A percentile compares a stretch with the other conserved stretches of the same genome.
Evolutionary conservation across 1,139 yeast genomes (phyloP).

Genomic region (Zygotorulaspora mrakii): DNA sequence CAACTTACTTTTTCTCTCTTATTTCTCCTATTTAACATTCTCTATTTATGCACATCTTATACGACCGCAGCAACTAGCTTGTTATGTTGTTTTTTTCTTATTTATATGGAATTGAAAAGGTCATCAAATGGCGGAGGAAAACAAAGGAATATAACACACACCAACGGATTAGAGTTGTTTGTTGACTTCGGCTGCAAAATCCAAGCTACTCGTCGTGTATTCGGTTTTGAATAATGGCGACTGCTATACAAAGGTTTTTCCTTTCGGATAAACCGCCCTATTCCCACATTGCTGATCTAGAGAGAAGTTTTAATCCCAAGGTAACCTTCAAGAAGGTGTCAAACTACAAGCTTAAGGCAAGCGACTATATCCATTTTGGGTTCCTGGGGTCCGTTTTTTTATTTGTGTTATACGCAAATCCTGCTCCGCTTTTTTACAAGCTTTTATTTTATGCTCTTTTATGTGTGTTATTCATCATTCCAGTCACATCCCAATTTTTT

Average conservation of each 20-base stretch:
- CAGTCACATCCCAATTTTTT: conserved; percentile 82
- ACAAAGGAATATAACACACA: too few relatives aligned
- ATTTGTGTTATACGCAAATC: conserved; percentile 44
- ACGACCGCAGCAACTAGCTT: conserved; percentile 1
- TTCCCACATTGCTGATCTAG: conserved; percentile 52
- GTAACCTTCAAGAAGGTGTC: conserved; percentile 48
- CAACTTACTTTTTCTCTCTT: background rate
- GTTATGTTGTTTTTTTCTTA: background rate
- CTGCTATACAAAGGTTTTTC: conserved; percentile 49
- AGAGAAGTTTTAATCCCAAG: conserved; percentile 56
- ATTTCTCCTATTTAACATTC: conserved; percentile 5
- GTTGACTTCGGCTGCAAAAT: too few relatives aligned
- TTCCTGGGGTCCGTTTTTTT: conserved; percentile 48
- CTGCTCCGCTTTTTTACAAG: conserved; percentile 37
- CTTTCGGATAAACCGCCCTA: conserved; percentile 59
- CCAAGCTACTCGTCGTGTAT: too few relatives aligned
- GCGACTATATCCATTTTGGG: conserved; percentile 51
- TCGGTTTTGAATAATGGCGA: conserved; percentile 39
- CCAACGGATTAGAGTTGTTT: too few relatives aligned
- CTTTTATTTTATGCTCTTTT: conserved; percentile 29
- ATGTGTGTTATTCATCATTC: conserved; percentile 48
- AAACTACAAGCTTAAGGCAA: conserved; percentile 46
- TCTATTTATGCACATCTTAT: conserved; percentile 5
- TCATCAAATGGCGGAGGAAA: too few relatives aligned
- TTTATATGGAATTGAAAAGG: too few relatives aligned